Base-by-base conservation (phyloP, 2,329 filamentous ascomycete genomes). In the Colletotrichum sp. region DNA sequence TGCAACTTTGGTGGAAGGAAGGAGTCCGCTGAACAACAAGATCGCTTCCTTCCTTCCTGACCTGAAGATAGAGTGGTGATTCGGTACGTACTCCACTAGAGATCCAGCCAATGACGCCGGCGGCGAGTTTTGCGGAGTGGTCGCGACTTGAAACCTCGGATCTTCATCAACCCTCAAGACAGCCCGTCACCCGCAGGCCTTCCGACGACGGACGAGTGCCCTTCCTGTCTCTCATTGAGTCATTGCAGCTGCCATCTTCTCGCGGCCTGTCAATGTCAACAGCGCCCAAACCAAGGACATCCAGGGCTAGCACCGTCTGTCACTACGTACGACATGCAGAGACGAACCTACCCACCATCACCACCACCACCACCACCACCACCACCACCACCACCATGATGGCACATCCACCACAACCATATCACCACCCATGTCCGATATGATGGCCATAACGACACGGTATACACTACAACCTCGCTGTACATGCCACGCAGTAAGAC, bases 141-240 rank as follows among this genome's bases (percentile, higher is more conserved):
- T 26, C 59, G 67, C 21, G 28, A 75, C 63, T 36, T 75, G 73
- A 75, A 75, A 75, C 73, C 65, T 72, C 73, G 69, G 63, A 75
- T 59, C 63, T 68, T 36, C 69, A 30, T 58, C 69, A 64, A 58
- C 56, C 73, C 59, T 68, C 72, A 38, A 67, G 16, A 71, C 67
- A 48, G 43, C 43, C n/a, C 43, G 43, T 48, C 43, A 38, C 18
- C 52, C 48, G 59, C 59, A 21, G 34, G 18, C 55, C 34, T 67
- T 74, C 73, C 59, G 63, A 68, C 63, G 43, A 75, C 68, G 68
- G 61, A 38, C 59, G 48, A 38, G 48, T 38, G 34, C 55, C 28
- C 30, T 67, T 62, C 72, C 62, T 67, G 61, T 67, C 68, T 67
- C 68, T 59, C 38, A 34, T 48, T 62, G 68, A 74, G 72, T 74